Percentiles rank a stretch among this genome's conserved stretches.
Evolutionary conservation across 176 grass and related monocot genomes (phyloP).

Genomic region (Ensete ventricosum): DNA sequence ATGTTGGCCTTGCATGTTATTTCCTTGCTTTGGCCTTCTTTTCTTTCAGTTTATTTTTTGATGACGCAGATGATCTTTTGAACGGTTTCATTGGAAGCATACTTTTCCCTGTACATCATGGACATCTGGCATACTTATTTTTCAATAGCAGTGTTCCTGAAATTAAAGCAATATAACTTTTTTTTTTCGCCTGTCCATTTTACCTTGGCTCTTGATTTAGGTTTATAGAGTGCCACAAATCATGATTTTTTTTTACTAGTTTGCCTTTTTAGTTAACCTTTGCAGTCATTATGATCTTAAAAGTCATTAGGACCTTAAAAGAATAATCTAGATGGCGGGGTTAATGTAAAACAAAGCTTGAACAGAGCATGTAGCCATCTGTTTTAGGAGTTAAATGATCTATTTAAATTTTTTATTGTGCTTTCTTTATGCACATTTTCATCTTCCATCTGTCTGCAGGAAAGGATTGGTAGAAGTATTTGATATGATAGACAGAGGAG

Average conservation of each 20-base stretch:
- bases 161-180: no score
- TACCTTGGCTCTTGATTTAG: no score
- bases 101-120: no score
- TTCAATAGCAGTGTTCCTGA: no score
- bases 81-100: no score
- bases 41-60: neutral
- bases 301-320: neutral
- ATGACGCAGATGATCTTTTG: no score
- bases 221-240: no score
- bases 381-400: neutral
- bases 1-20: neutral
- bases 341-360: neutral
- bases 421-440: neutral
- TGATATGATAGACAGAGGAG: conserved; percentile 71
- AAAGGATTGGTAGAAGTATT: conserved; percentile 89
- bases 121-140: no score
- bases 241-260: no score
- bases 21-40: neutral
- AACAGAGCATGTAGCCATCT: no score
- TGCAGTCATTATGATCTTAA: neutral
- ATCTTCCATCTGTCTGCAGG: conserved; percentile 27
- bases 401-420: neutral
- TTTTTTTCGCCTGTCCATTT: no score
- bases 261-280: no score
- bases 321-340: neutral